A percentile compares a stretch with the other conserved stretches of the same genome.
Evolutionary conservation across 2,329 filamentous ascomycete genomes (phyloP).

Genomic region (Cytospora leucostoma): DNA sequence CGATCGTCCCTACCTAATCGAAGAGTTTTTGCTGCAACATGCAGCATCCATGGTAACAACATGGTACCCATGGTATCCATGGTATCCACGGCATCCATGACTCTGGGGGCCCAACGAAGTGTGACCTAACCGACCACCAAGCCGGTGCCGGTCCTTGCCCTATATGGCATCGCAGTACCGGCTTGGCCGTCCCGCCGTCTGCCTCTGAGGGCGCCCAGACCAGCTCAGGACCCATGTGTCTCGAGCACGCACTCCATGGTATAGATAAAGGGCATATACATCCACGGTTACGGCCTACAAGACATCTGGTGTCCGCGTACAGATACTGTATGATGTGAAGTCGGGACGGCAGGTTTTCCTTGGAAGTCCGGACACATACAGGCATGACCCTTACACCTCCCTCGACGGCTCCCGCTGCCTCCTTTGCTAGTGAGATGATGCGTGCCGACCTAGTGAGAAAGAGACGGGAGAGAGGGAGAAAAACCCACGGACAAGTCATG

Average conservation of each 20-base stretch:
- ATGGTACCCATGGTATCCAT: too few species aligned
- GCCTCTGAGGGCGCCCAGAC: not conserved
- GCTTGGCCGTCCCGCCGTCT: not conserved
- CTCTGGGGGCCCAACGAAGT: not conserved
- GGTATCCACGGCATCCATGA: not conserved
- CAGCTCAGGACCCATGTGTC: not conserved
- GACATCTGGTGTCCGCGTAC: too few species aligned
- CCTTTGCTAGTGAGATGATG: too few species aligned
- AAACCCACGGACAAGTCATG: not conserved
- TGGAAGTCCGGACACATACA: too few species aligned
- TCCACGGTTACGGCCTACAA: too few species aligned
- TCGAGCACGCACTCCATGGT: not conserved
- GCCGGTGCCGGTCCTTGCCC: not conserved
- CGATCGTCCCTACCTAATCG: conserved; percentile 1
- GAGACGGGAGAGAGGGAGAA: not conserved
- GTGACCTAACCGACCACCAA: not conserved
- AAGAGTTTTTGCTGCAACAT: conserved; percentile 2
- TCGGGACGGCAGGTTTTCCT: too few species aligned
- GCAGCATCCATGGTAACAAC: not conserved
- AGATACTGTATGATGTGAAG: too few species aligned
- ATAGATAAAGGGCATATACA: too few species aligned
- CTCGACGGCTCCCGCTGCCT: too few species aligned
- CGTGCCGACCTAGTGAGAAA: too few species aligned
- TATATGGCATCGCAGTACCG: not conserved
- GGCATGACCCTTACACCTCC: too few species aligned